These are phyloP conservation scores for Thermomucor indicae-seudaticae DNA, from an alignment of 371 early-diverging fungal species.

Conservation along the genomic window DNA sequence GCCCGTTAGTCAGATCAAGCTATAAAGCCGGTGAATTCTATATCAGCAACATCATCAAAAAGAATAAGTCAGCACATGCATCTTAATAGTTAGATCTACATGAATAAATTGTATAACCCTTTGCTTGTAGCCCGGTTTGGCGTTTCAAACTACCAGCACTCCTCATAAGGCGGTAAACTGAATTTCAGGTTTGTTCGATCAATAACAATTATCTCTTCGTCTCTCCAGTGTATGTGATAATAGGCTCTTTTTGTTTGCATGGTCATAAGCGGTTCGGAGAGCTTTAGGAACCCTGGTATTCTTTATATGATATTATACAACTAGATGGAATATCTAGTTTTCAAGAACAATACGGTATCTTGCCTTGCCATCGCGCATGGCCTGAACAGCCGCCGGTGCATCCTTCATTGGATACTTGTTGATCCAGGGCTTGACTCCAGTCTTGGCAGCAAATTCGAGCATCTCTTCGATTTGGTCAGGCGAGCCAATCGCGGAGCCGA, in stretches of 20 bases:
- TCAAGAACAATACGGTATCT: constrained; percentile 63
- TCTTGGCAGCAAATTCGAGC: constrained; percentile 65
- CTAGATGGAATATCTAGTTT: constrained; percentile 16
- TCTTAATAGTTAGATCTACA: too few relatives aligned
- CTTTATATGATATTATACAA: too few relatives aligned
- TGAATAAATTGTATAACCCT: too few relatives aligned
- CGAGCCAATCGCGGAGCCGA: constrained; percentile 71
- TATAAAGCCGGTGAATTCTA: constrained; percentile 99
- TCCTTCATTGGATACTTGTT: constrained; percentile 58
- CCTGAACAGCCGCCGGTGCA: constrained; percentile 54
- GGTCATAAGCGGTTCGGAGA: too few relatives aligned
- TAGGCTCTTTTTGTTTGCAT: too few relatives aligned
- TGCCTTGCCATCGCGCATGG: constrained; percentile 56
- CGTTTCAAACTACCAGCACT: too few relatives aligned
- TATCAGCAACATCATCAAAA: constrained; percentile 82
- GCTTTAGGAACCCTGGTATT: too few relatives aligned
- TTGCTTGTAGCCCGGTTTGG: too few relatives aligned
- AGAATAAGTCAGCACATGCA: constrained; percentile 41
- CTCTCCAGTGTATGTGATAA: too few relatives aligned
- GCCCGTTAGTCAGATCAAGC: constrained; percentile 92
- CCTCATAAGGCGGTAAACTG: too few relatives aligned
- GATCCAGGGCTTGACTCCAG: constrained; percentile 61
- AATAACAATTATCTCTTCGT: too few relatives aligned
- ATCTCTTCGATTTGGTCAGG: constrained; percentile 50
- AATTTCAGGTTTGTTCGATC: too few relatives aligned